Base-by-base conservation (phyloP, 1,139 yeast species). In the Blastobotrys capitulatus region DNA sequence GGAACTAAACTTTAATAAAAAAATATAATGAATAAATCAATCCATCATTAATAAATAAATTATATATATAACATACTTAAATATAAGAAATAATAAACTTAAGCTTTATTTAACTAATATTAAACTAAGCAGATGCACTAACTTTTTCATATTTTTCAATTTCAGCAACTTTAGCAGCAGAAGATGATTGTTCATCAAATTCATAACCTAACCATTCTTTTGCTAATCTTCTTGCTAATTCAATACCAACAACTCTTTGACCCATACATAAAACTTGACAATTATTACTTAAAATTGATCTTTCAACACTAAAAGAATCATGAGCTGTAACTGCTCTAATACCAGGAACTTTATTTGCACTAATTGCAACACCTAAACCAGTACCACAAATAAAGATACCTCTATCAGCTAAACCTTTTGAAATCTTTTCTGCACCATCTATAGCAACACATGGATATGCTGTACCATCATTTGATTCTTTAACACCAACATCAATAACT, bases 311-410 rank as follows among this genome's bases (percentile, higher is more conserved):
- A 59, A 73, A 74, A 13, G 74, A 67, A 56, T 74, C 78, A 53
- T 74, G 77, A 1, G 77, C 78, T 19, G 78, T 74, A n/a, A 71
- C 77, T 1, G 78, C 78, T 44, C 78, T 61, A 46, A 74, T 70
- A 7, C 77, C 77, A 1, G 65, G 59, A 20, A 74, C 77, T 55
- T 74, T 74, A 61, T 74, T 74, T 22, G 78, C 78, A 41, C 73
- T 62, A 45, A 74, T 69, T 16, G 76, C 76, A 26, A 74, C 77
- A 0, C 78, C 78, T 43, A 74, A 63, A 1, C 78, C 78, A 12
- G 78, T 74, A 13, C 77, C 78, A 60, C 78, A 74, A 52, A 74
- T 68, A 39, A 74, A 60, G 38, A 74, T 65, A 12, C 72, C 78
- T 22, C 78, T 60, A 54, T 73, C 77, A 10, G 70, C 75, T 52